Evolutionary conservation across 495 filamentous ascomycete species (phyloP), one percentile per base, ranked within the genome.

Genomic region (Penicillium simplicissimum): DNA sequence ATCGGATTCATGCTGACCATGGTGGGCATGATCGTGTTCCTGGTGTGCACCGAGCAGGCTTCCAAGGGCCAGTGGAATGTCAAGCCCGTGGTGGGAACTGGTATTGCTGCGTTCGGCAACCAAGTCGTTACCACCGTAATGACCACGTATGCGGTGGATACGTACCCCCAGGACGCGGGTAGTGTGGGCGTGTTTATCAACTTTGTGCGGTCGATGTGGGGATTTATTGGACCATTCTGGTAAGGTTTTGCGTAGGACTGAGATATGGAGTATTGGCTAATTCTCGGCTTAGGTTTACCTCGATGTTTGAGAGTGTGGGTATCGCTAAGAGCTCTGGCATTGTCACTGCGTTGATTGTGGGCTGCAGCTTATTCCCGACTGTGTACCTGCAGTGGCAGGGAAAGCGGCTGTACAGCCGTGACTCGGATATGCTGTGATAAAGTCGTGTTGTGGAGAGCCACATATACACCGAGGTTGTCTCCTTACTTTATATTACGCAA

Each of bases 141-240:
- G 48, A 82, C 82, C 21, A 86, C 83, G 4, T 86, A 85, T 67
- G 78, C 82, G 10, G 81, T 86, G 0, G 83, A 85, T 66, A 82
- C 78, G 15, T 75, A 84, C 66, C 81, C 71, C 1, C 70, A 80
- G 38, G 78, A 83, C 35, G 73, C 81, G 0, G 79, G 74, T 6
- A 79, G 77, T 52, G 76, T 85, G 4, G 83, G 83, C 9, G 82
- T 85, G 0, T 85, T 87, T 60, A 78, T 86, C 43, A 85, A 77
- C 31, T 79, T 85, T 60, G 74, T 85, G n/a, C 66, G 83, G 5
- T 78, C 78, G n/a, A 79, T 73, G 7, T 85, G 82, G 82, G 82
- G 83, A 4, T 87, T 87, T 52, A 83, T 87, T 67, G 83, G 83
- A 9, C 81, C 81, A 14, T 86, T 86, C 60, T 86, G 82, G 81